Percentiles rank a stretch among this genome's conserved stretches.
phyloP scores from a whole-genome alignment of 2,329 filamentous ascomycete genomes.

The Colletotrichum magnum region DNA sequence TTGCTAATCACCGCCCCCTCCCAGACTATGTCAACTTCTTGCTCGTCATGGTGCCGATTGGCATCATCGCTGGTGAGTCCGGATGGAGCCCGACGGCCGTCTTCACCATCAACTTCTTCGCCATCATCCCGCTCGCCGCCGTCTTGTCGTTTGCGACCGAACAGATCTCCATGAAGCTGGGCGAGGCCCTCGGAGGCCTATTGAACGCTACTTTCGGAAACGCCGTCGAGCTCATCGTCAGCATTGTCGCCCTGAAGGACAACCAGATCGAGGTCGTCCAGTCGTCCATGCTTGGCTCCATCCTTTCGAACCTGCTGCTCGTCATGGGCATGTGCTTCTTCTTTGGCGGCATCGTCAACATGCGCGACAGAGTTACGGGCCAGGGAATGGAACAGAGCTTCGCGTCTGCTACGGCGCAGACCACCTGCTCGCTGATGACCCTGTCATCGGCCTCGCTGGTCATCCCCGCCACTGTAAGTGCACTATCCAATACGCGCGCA shows the following conservation, averaged over 20 bases:
- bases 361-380: constrained; percentile 66
- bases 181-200: constrained; percentile 80
- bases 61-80: constrained; percentile 75
- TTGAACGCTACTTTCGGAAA: constrained; percentile 86
- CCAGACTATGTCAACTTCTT: constrained; percentile 76
- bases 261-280: constrained; percentile 97
- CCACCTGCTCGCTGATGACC: constrained; percentile 81
- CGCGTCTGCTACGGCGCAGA: constrained; percentile 83
- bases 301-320: constrained; percentile 93
- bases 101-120: constrained; percentile 85
- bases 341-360: constrained; percentile 78
- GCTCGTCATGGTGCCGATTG: constrained; percentile 81
- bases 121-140: constrained; percentile 82
- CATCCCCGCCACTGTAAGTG: constrained; percentile 77
- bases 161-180: constrained; percentile 79
- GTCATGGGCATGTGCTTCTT: constrained; percentile 88
- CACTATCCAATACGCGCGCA: constrained; percentile 1
- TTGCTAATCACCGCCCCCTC: neutral
- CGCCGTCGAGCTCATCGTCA: constrained; percentile 87
- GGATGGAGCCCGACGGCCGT: constrained; percentile 76
- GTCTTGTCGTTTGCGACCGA: constrained; percentile 84
- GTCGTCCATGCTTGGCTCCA: constrained; percentile 95
- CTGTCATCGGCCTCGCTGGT: constrained; percentile 83
- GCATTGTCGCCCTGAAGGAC: constrained; percentile 88
- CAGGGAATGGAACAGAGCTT: constrained; percentile 78